Conservation (phyloP, 2,329 filamentous ascomycete species). For the Leptographium radiaticola region DNA sequence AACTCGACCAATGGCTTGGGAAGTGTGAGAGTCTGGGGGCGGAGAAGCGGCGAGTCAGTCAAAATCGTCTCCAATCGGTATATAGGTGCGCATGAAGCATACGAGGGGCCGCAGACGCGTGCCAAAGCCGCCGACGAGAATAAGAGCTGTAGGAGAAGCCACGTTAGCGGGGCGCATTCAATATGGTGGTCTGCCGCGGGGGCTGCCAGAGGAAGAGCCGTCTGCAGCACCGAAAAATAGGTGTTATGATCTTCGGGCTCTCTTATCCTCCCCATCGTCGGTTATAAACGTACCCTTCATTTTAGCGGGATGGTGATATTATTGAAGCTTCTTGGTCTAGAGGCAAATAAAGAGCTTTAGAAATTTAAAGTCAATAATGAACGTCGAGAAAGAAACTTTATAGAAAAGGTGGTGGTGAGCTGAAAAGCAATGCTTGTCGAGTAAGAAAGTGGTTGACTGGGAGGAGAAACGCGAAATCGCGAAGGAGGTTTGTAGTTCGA, state of each 20-base stretch:
- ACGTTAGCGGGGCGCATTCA: slow-evolving; percentile 12
- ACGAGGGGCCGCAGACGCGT: slow-evolving; percentile 94
- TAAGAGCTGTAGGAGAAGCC: slow-evolving; percentile 53
- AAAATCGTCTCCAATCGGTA: not conserved
- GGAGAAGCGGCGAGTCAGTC: slow-evolving; percentile 7
- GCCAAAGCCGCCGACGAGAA: slow-evolving; percentile 98
- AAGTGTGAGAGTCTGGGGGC: slow-evolving; percentile 72
- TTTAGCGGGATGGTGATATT: slow-evolving; percentile 9
- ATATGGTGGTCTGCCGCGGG: not conserved
- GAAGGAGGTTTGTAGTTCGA: not conserved
- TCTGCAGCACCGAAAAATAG: not conserved
- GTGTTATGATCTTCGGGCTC: not conserved
- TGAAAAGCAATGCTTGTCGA: not conserved
- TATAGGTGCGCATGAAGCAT: slow-evolving; percentile 24
- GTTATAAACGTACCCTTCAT: slow-evolving; percentile 28
- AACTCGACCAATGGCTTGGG: slow-evolving; percentile 98
- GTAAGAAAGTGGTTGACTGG: not conserved
- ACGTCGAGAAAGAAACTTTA: not conserved
- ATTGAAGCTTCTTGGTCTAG: not conserved
- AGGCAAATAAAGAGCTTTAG: slow-evolving; percentile 1
- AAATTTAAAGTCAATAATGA: slow-evolving; percentile 6
- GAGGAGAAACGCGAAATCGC: not conserved
- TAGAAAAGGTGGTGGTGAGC: not conserved
- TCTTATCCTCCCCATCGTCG: not conserved
- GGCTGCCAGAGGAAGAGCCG: not conserved